Evolutionary conservation across 805 yeast genomes (phyloP).

Genomic region (Tetrapisispora fleetii): DNA sequence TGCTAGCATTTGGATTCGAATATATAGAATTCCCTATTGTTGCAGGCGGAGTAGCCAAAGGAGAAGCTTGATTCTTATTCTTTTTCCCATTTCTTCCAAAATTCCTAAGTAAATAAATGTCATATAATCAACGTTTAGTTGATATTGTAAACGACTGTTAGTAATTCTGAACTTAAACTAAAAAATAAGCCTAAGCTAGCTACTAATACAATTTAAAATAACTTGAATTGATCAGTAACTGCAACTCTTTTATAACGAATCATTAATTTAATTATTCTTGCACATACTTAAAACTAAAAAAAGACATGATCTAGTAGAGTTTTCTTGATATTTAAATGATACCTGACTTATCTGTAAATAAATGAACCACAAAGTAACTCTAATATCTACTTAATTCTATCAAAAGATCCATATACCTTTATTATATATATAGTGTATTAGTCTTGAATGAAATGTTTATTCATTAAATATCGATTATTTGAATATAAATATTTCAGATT

Average conservation of each 20-base stretch:
- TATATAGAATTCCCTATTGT: constrained; percentile 21
- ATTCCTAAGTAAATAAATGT: constrained; percentile 33
- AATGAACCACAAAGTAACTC: neutral
- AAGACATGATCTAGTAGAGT: constrained; percentile 13
- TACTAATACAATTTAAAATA: neutral
- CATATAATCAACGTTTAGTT: neutral
- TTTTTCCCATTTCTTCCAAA: constrained; percentile 49
- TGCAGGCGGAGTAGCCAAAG: constrained; percentile 9
- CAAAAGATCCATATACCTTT: too few species aligned
- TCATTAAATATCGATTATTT: too few species aligned
- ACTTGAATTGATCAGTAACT: neutral
- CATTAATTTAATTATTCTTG: too few species aligned
- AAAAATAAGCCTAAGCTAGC: neutral
- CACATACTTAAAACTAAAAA: constrained; percentile 25
- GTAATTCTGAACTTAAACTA: too few species aligned
- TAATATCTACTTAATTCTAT: too few species aligned
- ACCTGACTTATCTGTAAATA: neutral
- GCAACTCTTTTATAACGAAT: neutral
- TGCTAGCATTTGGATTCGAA: constrained; percentile 34
- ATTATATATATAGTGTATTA: too few species aligned
- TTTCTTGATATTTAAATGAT: too few species aligned
- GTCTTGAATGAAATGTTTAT: too few species aligned
- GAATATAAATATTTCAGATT: neutral
- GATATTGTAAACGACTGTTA: constrained; percentile 2
- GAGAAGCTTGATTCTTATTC: constrained; percentile 28